Evolutionary conservation across 305 asterid species (phyloP).

Genomic region (Fraxinus angustifolia): DNA sequence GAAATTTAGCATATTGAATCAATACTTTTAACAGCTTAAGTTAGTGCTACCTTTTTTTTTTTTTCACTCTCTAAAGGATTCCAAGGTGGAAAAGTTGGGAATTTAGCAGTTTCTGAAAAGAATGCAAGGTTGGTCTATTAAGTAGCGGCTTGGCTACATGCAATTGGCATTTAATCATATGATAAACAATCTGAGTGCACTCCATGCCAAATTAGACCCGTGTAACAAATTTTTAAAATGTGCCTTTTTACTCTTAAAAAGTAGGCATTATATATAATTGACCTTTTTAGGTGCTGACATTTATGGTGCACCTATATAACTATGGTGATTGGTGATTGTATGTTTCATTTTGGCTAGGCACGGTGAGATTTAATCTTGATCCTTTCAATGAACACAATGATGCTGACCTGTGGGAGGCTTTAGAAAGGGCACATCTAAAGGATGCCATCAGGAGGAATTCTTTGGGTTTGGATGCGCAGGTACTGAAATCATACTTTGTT

Average conservation of each 20-base stretch:
- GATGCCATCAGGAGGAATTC: slow-evolving; percentile 82
- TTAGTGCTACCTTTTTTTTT: neutral
- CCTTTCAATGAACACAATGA: slow-evolving; percentile 93
- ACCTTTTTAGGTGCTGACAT: neutral
- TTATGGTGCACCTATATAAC: neutral
- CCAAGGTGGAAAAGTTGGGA: neutral
- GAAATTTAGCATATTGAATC: neutral
- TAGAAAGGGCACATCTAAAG: slow-evolving; percentile 90
- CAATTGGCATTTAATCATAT: neutral
- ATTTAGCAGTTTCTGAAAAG: neutral
- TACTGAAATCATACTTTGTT: slow-evolving; percentile 25
- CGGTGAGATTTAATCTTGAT: slow-evolving; percentile 91
- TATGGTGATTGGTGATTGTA: neutral
- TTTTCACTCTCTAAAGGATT: neutral
- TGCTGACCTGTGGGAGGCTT: slow-evolving; percentile 93
- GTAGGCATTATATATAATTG: neutral
- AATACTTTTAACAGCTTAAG: neutral
- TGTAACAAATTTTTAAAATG: neutral
- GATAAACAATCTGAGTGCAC: neutral
- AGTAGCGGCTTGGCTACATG: neutral
- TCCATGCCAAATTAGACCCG: neutral
- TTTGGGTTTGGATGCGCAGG: slow-evolving; percentile 90
- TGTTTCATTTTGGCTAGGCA: slow-evolving; percentile 48
- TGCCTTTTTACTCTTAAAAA: neutral
- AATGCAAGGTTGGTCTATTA: neutral